Percentiles rank a stretch among this genome's conserved stretches.
Conservation (phyloP, 345 rosid species). For the Euphorbia lathyris region DNA sequence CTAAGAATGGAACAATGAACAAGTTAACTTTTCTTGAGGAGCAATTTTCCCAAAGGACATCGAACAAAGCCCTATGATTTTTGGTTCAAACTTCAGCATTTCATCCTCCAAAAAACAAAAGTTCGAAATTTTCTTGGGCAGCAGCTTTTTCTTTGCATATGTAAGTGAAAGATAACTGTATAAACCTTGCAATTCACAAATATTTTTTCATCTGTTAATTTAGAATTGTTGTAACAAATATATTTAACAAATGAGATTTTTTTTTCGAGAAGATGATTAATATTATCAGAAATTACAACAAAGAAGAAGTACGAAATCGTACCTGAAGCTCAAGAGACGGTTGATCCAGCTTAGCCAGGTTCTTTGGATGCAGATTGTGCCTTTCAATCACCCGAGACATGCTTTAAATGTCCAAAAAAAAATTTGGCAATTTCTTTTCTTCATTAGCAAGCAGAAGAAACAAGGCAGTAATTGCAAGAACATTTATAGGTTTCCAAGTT, state of each 20-base stretch:
- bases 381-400: slow-evolving; percentile 33
- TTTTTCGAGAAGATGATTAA: too few relatives aligned
- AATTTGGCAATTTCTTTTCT: not conserved
- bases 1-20: too few relatives aligned
- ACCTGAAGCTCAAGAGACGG: slow-evolving; percentile 41
- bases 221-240: not conserved
- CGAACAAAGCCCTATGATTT: too few relatives aligned
- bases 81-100: too few relatives aligned
- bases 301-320: not conserved
- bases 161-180: too few relatives aligned
- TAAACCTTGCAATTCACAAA: not conserved
- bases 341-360: slow-evolving; percentile 16
- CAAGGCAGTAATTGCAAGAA: not conserved
- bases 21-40: too few relatives aligned
- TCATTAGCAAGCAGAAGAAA: not conserved
- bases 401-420: slow-evolving; percentile 23
- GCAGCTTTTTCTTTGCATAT: too few relatives aligned
- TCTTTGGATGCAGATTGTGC: slow-evolving; percentile 22
- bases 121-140: too few relatives aligned
- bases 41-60: too few relatives aligned
- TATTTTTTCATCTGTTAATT: not conserved
- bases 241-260: not conserved
- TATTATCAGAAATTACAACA: too few relatives aligned
- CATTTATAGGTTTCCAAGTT: not conserved
- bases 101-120: too few relatives aligned